Evolutionary conservation across 352 stramenopile genomes (phyloP), one percentile per base, ranked within the genome.

Genomic region (Phytophthora fragariae): DNA sequence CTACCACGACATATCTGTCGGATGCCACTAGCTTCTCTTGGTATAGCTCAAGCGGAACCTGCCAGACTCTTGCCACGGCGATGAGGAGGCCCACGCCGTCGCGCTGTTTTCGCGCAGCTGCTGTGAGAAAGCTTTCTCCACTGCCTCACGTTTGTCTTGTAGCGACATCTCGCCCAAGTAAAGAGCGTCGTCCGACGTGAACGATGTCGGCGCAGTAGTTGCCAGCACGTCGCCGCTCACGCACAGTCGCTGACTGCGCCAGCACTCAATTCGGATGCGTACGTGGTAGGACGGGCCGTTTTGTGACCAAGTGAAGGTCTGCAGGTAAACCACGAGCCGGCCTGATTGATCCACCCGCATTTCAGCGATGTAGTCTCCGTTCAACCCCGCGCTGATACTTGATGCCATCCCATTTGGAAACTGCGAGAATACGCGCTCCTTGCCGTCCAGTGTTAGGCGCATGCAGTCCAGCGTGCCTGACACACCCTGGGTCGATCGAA

Each of bases 331-430:
- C 2, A 85, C 72, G 3, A 86, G 62, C 5, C 75, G 68, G 17
- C 84, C 70, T 7, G 72, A 68, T 5, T 63, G 56, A 44, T 86
- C 79, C 39, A 82, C 68, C 31, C 80, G 74, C 41, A 86, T 76
- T 19, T 73, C 76, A 11, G 67, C 84, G 31, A 86, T 72, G 70
- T 89, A 91, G 63, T 89, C 85, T 57, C 81, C 85, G 41, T 69
- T 64, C 21, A 56, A 65, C 54, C 84, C 73, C 5, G 17, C 27
- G 17, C 57, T 27, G 14, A 57, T 41, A 24, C 24, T n/a, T 17
- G 73, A 81, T 31, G 82, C 65, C 59, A 76, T 73, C 33, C 84
- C 84, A 47, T 89, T 85, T 8, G 78, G 66, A 27, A 84, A 81
- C 50, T 86, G 50, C 0, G 80, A 82, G 33, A 85, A 89, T 49